Evolutionary conservation across 129 eudicot species (phyloP), one percentile per base, ranked within the genome.

Genomic region (Escallonia rubra): DNA sequence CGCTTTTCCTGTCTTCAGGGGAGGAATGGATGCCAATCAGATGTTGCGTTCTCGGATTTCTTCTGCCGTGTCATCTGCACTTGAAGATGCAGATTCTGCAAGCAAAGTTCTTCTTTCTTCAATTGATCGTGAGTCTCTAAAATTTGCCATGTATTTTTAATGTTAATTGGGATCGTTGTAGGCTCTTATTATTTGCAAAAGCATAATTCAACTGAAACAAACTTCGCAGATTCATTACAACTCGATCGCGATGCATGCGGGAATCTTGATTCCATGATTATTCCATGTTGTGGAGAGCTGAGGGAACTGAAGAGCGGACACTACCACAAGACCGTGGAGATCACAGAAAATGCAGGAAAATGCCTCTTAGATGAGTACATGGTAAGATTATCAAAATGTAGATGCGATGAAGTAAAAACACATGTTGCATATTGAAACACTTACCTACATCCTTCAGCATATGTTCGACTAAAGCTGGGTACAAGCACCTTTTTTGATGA

Each of bases 281-380:
- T 79, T 67, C 98, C 98, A 64, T 88, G 95, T 74, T 87, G 90
- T 61, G 90, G 87, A 66, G 99, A 93, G 64, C 49, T 89, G 73
- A 84, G 95, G 72, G 96, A 86, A 72, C 64, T 93, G 57, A 93
- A 89, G 70, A 79, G 96, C 53, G 90, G 85, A 38, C 96, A 89
- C 80, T 63, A 84, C 72, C 93, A 89, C 72, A 89, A 93, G 83
- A 86, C 78, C 13, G 83, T 89, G 42, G 99, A 89, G 76, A 89
- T 89, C 78, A 86, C 95, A 53, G 93, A 87, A 63, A 79, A 86
- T 68, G 90, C 99, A 50, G 96, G 99, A 74, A 93, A 89, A 89
- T 86, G 93, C 43, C 96, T 93, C 61, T 70, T 80, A 74, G 74
- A 83, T 72, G 99, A 93, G 66, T 93, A 93, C 61, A 76, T 65